Percentiles rank a stretch among this genome's conserved stretches.
Conservation (phyloP, 352 stramenopile species). For the Pythium grandisporangium region DNA sequence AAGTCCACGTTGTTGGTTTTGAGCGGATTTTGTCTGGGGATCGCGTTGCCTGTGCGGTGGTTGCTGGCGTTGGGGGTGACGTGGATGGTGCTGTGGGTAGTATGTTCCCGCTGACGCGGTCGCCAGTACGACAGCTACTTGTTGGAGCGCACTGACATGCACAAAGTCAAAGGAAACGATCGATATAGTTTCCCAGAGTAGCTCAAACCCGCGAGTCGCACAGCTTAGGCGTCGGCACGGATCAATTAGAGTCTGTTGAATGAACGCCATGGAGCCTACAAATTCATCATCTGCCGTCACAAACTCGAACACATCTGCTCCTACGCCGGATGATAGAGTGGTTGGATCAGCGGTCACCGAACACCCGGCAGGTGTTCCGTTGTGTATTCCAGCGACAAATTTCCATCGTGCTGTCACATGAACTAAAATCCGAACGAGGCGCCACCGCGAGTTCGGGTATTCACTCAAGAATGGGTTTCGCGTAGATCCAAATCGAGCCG, state of each 20-base stretch:
- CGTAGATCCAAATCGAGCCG: slow-evolving; percentile 1
- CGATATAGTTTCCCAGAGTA: slow-evolving; percentile 4
- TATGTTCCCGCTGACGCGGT: no score
- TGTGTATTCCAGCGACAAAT: no score
- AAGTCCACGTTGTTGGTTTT: not conserved
- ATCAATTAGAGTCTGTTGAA: slow-evolving; percentile 5
- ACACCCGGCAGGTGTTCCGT: no score
- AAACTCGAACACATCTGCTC: slow-evolving; percentile 7
- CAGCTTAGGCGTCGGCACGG: slow-evolving; percentile 8
- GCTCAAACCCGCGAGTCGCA: slow-evolving; percentile 9
- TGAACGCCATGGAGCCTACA: slow-evolving; percentile 5
- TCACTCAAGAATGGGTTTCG: slow-evolving; percentile 5
- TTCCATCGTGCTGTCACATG: slow-evolving; percentile 12
- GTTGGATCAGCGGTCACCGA: not conserved
- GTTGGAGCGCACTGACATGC: not conserved
- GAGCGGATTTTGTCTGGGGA: not conserved
- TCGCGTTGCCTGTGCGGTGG: no score
- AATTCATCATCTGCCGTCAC: slow-evolving; percentile 4
- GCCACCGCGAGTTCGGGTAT: slow-evolving; percentile 10
- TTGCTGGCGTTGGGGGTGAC: no score
- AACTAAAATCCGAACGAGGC: slow-evolving; percentile 9
- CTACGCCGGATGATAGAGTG: not conserved
- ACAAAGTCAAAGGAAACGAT: slow-evolving; percentile 2
- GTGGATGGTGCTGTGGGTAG: no score
- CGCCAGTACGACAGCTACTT: slow-evolving; percentile 1